Base-by-base conservation (phyloP, 2,329 filamentous ascomycete species). In the Aspergillus aculeatus region DNA sequence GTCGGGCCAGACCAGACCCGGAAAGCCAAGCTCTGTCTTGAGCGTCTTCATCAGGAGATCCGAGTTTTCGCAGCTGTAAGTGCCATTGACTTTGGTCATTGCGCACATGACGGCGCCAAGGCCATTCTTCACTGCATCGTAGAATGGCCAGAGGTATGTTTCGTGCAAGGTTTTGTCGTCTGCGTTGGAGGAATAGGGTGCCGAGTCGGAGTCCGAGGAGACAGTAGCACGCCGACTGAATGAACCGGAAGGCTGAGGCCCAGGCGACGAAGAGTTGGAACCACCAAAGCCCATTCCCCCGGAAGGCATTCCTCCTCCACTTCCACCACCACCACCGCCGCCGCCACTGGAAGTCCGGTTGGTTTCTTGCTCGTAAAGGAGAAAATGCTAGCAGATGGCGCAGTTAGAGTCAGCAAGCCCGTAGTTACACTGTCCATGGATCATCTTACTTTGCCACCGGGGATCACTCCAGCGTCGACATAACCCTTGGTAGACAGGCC, bases 401-500 rank as follows among this genome's bases (percentile, higher is more conserved):
- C 10, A 14, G 16, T 5, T 23, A 6, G 6, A 14, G 26, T 48
- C 50, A 58, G 50, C 29, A 29, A 44, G 38, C 23, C 23, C 29
- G 4, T 21, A 26, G 16, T 16, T 9, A 29, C 5, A 26, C 5
- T 9, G 35, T 6, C 19, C 19, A 16, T 11, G 9, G 24, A n/a
- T 29, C 0, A 51, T 9, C 50, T 21, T 29, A 59, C 56, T 49
- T 62, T 62, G 26, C 38, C 60, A 31, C 57, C 56, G 2, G 57
- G 53, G 48, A 60, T 55, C 6, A 67, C 65, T 11, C 68, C 85
- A 57, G 87, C 85, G 24, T 77, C 82, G 47, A 87, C 82, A 63
- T 80, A 83, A 65, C 86, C 85, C 69, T 84, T 80, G 12, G 76
- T 75, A 48, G 71, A 80, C 76, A 58, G 77, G 70, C 44, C 78